These are phyloP conservation scores for Thalassiosira delicatula DNA, from an alignment of 352 stramenopile species.

Conservation along the genomic window DNA sequence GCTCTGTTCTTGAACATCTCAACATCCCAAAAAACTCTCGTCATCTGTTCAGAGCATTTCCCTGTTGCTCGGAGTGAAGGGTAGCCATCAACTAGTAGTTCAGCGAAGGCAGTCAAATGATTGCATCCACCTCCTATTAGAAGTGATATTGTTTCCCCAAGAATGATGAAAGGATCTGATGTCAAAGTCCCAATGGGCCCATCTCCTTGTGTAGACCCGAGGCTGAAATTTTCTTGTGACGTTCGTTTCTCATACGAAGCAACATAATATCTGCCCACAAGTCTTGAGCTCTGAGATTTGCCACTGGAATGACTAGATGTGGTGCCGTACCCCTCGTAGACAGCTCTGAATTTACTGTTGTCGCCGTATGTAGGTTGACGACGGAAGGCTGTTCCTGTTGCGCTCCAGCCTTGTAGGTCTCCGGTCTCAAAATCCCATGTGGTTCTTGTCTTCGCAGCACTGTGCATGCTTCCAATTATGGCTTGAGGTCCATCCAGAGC, in stretches of 20 bases:
- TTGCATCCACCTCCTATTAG: conserved; percentile 94
- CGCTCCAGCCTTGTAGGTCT: conserved; percentile 91
- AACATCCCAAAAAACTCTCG: conserved; percentile 89
- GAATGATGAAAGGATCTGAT: conserved; percentile 92
- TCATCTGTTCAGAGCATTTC: conserved; percentile 90
- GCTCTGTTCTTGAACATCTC: conserved; percentile 85
- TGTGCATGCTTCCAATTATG: conserved; percentile 73
- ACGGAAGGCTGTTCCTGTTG: conserved; percentile 92
- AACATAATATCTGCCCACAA: conserved; percentile 92
- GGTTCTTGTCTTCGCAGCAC: conserved; percentile 84
- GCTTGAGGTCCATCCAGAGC: conserved; percentile 74
- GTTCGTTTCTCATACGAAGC: conserved; percentile 91
- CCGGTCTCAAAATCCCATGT: conserved; percentile 98
- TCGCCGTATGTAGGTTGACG: conserved; percentile 94
- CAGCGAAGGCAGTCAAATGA: conserved; percentile 88
- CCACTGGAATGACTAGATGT: conserved; percentile 64
- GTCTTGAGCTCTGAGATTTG: conserved; percentile 62
- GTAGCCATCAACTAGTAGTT: conserved; percentile 92
- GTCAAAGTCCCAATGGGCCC: conserved; percentile 91
- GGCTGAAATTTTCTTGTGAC: conserved; percentile 76
- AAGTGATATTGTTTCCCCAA: conserved; percentile 90
- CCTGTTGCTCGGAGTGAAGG: conserved; percentile 88
- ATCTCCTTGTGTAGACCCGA: conserved; percentile 89
- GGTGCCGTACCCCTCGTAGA: conserved; percentile 77
- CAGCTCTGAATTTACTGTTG: conserved; percentile 88